Base-by-base conservation (phyloP, 305 asterid genomes). In the Fraxinus sp. region DNA sequence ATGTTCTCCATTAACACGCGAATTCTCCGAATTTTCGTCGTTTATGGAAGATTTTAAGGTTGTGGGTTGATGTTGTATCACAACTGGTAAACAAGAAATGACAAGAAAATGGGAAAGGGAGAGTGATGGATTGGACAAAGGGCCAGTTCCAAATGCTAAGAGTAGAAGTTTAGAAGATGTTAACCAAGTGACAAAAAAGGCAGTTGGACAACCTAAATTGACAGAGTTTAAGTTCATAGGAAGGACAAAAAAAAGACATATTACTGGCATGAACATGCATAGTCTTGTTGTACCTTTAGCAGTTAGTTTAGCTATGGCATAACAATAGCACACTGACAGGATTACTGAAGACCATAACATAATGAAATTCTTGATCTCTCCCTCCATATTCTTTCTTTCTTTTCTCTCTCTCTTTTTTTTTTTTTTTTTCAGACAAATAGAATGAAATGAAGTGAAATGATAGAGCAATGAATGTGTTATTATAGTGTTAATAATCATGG, bases 181-280 rank as follows among this genome's bases (percentile, higher is more conserved):
- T 76, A 88, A 84, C 93, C 93, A 90, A 14, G 91, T 83, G 10
- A 89, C 77, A 79, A 86, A 89, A 72, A 90, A 87, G 33, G 88
- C 80, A 64, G 89, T 87, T 20, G 87, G 20, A 7, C 81, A 18
- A 3, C 84, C 79, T 9, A 90, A 83, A 79, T 79, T 84, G 71
- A 92, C 8, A 0, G 86, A 76, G 71, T 77, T 81, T 16, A 92
- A 82, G 20, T 76, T 75, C 71, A 87, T 88, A 46, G 95, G 95
- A 11, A 90, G 90, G 59, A 79, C 39, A 0, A 83, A 59, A 79
- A 84, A 87, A n/a, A 88, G 83, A 37, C 68, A 85, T 0, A 88
- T 26, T 2, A 86, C 84, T 0, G 95, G 92, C 10, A 87, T 2
- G 74, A 90, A 82, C 35, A 79, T 39, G 64, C 90, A 46, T 55